Base-by-base conservation (phyloP, 164 flowering plant genomes). In the Akebia trifoliata region DNA sequence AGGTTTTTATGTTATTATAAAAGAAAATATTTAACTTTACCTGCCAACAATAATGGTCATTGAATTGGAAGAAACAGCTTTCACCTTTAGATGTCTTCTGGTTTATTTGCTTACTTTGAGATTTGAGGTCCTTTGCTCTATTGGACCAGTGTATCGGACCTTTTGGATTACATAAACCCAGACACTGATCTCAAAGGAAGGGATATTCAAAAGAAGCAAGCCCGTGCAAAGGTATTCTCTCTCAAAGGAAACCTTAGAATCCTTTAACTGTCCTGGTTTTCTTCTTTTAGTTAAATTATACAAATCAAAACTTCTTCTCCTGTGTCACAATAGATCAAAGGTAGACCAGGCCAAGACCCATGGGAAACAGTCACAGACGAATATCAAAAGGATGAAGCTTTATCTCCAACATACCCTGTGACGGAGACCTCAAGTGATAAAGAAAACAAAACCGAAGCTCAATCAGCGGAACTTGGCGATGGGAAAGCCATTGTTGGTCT, bases 131-230 rank as follows among this genome's bases (percentile, higher is more conserved):
- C 14, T 63, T 47, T 65, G 15, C 31, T 12, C 22, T 36, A 62
- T 54, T 69, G 54, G 42, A 67, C 60, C 79, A 90, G 96, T 74
- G 98, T 87, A 29, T 87, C 96, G 35, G 98, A 91, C 62, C 84
- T 87, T 37, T 75, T 87, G 76, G 95, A 91, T 72, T 91, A 80
- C 40, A 91, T 91, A 69, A 66, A 87, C 39, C 98, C 96, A 25
- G 88, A 87, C 66, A 74, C 84, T 52, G 95, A 85, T 61, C 60
- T 74, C 50, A 87, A 85, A 72, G 86, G 80, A 53, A 82, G 86
- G 74, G 95, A 87, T 8, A 77, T 76, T 54, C 93, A 85, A 69
- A 90, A 63, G 83, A 87, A 82, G 69, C 82, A 74, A 69, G 90
- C 96, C 69, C 96, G 88, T 65, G 81, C 83, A 42, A 87, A 86